Evolutionary conservation across 148 eudicot species (phyloP).

Genomic region (Rhododendron ferrugineum): DNA sequence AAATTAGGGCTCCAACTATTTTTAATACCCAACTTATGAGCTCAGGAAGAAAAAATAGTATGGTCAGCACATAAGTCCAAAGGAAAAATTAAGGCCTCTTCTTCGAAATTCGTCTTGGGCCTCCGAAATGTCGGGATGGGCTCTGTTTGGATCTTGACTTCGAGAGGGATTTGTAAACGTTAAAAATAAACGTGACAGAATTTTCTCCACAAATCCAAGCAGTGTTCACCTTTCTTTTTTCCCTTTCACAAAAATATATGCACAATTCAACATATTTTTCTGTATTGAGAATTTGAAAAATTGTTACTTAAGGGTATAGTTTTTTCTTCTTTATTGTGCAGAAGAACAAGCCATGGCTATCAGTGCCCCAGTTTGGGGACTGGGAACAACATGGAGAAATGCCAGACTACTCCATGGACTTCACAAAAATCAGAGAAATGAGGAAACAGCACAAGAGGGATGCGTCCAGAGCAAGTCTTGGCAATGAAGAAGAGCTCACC

Average conservation of each 20-base stretch:
- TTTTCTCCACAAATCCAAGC: too few species aligned
- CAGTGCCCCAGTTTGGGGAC: slow-evolving; percentile 95
- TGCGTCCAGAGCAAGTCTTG: slow-evolving; percentile 80
- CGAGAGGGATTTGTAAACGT: too few species aligned
- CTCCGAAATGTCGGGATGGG: too few species aligned
- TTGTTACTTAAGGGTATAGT: background rate
- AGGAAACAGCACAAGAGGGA: slow-evolving; percentile 97
- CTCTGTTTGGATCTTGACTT: too few species aligned
- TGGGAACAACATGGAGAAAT: slow-evolving; percentile 86
- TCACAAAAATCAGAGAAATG: slow-evolving; percentile 85
- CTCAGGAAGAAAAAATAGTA: background rate
- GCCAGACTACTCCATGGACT: slow-evolving; percentile 89
- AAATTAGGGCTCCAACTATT: background rate
- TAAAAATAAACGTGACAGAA: too few species aligned
- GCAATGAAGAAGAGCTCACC: slow-evolving; percentile 81
- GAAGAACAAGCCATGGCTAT: slow-evolving; percentile 77
- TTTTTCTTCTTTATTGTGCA: slow-evolving; percentile 14
- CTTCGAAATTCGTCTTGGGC: too few species aligned
- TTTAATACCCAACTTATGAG: background rate
- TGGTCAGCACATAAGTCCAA: too few species aligned
- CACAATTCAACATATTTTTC: background rate
- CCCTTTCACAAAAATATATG: background rate
- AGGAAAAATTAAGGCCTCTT: too few species aligned
- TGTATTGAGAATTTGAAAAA: slow-evolving; percentile 9
- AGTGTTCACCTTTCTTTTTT: too few species aligned